These are phyloP conservation scores for Penicillium herquei DNA, from an alignment of 495 filamentous ascomycete genomes.

Conservation along the genomic window DNA sequence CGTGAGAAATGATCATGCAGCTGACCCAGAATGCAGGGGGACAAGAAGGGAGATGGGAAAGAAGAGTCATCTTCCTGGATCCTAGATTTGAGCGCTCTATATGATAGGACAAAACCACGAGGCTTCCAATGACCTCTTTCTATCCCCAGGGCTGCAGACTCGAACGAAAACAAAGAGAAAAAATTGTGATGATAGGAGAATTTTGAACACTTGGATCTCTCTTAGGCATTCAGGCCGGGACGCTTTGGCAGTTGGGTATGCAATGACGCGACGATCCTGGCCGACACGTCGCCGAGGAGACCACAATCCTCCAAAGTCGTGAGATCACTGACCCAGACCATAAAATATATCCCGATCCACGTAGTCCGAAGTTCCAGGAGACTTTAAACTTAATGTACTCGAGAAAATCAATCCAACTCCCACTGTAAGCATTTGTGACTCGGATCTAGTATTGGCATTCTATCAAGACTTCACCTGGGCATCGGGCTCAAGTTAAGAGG, in stretches of 20 bases:
- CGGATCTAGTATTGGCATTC: neutral
- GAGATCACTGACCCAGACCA: constrained; percentile 11
- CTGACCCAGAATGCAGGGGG: too few species aligned
- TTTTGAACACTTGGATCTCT: neutral
- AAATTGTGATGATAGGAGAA: too few species aligned
- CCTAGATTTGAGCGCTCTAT: too few species aligned
- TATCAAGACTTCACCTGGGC: constrained; percentile 2
- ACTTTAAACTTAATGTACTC: neutral
- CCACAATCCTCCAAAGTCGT: constrained; percentile 18
- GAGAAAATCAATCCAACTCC: neutral
- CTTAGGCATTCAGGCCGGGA: constrained; percentile 5
- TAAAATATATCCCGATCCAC: neutral
- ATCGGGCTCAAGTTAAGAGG: neutral
- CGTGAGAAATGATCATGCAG: too few species aligned
- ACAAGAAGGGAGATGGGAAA: too few species aligned
- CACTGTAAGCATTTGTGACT: neutral
- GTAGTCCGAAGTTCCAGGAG: neutral
- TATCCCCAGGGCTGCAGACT: too few species aligned
- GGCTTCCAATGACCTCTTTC: too few species aligned
- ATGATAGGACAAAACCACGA: too few species aligned
- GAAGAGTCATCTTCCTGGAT: too few species aligned
- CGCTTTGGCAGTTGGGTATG: constrained; percentile 25
- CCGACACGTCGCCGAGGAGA: constrained; percentile 23
- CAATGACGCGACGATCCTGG: constrained; percentile 24
- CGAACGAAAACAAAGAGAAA: too few species aligned